These are phyloP conservation scores for Laguncularia racemosa DNA, from an alignment of 345 rosid species.

Conservation along the genomic window DNA sequence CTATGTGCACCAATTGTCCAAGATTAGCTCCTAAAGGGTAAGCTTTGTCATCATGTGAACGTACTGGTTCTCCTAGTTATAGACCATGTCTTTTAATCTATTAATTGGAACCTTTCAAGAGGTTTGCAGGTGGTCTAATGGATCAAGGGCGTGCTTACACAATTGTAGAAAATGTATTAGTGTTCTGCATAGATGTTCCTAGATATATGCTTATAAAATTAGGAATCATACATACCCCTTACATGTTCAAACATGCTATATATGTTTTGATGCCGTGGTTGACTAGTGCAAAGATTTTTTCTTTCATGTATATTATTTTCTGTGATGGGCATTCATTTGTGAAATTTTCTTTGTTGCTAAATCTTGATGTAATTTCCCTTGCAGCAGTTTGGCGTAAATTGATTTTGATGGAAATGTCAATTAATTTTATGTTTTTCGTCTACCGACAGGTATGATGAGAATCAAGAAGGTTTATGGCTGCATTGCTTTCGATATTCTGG, in stretches of 20 bases:
- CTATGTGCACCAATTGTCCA: constrained; percentile 78
- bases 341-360: no score
- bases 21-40: constrained; percentile 77
- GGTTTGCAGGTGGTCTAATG: no score
- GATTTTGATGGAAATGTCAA: not conserved
- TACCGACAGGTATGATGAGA: constrained; percentile 48
- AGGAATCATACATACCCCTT: no score
- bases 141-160: not conserved
- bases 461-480: constrained; percentile 73
- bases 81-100: not conserved
- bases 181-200: not conserved
- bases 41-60: not conserved
- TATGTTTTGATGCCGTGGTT: no score
- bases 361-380: not conserved
- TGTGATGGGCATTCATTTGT: no score
- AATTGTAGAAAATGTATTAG: not conserved
- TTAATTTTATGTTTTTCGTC: not conserved
- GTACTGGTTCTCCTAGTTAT: not conserved
- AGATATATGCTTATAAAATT: no score
- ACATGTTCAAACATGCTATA: no score
- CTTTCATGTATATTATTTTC: no score
- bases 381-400: not conserved
- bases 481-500: constrained; percentile 72
- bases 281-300: no score
- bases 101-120: no score